Conservation (phyloP, 2,329 filamentous ascomycete genomes). For the Amphichorda felina region DNA sequence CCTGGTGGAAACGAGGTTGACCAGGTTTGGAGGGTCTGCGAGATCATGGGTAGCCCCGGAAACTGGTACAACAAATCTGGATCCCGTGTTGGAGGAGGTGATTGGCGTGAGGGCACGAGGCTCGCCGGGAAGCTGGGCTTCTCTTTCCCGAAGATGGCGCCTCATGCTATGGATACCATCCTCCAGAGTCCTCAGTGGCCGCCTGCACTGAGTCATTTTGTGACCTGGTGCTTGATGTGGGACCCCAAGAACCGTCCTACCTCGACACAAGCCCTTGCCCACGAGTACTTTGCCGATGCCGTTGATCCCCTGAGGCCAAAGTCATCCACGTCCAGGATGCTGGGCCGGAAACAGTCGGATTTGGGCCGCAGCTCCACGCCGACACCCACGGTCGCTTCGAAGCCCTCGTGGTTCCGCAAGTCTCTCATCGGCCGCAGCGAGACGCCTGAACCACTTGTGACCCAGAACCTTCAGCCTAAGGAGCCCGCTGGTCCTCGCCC, state of each 20-base stretch:
- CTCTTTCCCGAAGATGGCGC: constrained; percentile 98
- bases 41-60: constrained; percentile 98
- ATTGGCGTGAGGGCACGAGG: constrained; percentile 91
- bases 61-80: constrained; percentile 96
- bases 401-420: constrained; percentile 94
- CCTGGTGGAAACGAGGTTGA: constrained; percentile 97
- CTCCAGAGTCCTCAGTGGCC: constrained; percentile 89
- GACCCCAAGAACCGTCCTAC: constrained; percentile 87
- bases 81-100: constrained; percentile 77
- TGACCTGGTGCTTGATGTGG: constrained; percentile 99
- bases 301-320: constrained; percentile 88
- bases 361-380: constrained; percentile 45
- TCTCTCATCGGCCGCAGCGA: constrained; percentile 78
- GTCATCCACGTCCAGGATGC: constrained; percentile 71
- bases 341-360: constrained; percentile 86
- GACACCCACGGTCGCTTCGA: constrained; percentile 51
- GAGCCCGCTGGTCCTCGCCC: constrained; percentile 32
- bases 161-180: constrained; percentile 91
- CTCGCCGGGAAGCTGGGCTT: constrained; percentile 94
- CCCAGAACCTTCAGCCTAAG: constrained; percentile 30
- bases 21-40: constrained; percentile 96
- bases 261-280: constrained; percentile 83
- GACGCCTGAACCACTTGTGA: constrained; percentile 46
- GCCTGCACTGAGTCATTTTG: constrained; percentile 74
- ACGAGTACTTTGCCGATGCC: constrained; percentile 90